Percentiles rank a stretch among this genome's conserved stretches.
phyloP scores from a whole-genome alignment of 2,329 filamentous ascomycete genomes.

The Fusarium sp. region DNA sequence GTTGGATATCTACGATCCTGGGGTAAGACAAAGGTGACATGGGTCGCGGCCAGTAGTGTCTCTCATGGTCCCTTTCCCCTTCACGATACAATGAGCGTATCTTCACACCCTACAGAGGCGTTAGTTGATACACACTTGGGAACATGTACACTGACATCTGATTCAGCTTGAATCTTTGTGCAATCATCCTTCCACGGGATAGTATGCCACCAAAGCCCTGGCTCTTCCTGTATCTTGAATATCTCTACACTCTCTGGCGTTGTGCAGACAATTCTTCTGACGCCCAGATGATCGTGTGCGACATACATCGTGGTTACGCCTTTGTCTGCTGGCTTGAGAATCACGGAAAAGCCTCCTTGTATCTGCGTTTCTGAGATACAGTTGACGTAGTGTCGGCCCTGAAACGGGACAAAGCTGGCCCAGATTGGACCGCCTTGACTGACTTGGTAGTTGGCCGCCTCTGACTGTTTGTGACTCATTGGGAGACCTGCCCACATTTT shows the following conservation, averaged over 20 bases:
- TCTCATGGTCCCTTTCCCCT: too few relatives aligned
- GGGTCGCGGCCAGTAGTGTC: too few relatives aligned
- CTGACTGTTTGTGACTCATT: too few relatives aligned
- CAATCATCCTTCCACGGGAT: not conserved
- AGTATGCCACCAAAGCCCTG: not conserved
- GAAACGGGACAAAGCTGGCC: not conserved
- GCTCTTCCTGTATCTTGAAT: not conserved
- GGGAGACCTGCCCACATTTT: too few relatives aligned
- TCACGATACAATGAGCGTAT: not conserved
- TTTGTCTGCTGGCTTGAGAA: not conserved
- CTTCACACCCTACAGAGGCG: not conserved
- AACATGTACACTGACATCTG: not conserved
- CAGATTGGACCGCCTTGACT: not conserved
- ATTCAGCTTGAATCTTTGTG: not conserved
- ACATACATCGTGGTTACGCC: not conserved
- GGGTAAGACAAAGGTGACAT: too few relatives aligned
- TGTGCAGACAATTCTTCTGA: not conserved
- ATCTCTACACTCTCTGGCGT: accelerated
- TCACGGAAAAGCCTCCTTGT: not conserved
- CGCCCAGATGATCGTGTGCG: not conserved
- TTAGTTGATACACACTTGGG: not conserved
- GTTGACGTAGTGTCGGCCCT: not conserved
- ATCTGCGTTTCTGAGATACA: not conserved
- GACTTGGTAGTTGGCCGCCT: not conserved
- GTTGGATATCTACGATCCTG: too few relatives aligned